phyloP scores from a whole-genome alignment of 306 rosid species.

The Prunus mume region DNA sequence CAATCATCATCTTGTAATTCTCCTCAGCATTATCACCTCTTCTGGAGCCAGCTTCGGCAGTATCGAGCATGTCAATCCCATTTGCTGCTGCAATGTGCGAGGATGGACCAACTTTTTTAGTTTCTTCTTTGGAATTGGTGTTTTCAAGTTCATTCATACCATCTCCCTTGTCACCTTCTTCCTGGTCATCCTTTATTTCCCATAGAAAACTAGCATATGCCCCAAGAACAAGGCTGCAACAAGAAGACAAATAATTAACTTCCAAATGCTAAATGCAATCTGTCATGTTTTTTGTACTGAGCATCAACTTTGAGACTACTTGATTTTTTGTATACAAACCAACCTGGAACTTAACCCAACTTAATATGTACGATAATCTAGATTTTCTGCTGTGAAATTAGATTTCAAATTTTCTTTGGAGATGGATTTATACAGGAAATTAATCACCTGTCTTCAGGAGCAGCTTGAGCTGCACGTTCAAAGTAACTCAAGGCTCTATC shows the following conservation, averaged over 20 bases:
- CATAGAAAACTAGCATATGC: constrained; percentile 87
- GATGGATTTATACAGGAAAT: constrained; percentile 1
- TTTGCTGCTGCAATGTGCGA: constrained; percentile 11
- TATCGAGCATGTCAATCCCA: constrained; percentile 28
- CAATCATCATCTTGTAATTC: constrained; percentile 51
- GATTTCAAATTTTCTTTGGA: constrained; percentile 7
- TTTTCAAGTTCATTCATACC: neutral
- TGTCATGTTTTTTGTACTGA: neutral
- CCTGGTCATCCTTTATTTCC: constrained; percentile 51
- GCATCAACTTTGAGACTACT: neutral
- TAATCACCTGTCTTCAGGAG: constrained; percentile 67
- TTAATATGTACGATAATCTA: neutral
- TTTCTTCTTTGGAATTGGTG: constrained; percentile 19
- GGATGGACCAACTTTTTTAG: constrained; percentile 8
- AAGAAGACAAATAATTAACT: constrained; percentile 1
- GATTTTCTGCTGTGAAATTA: neutral
- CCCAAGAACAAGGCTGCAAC: constrained; percentile 70
- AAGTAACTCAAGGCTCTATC: constrained; percentile 59
- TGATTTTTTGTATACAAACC: neutral
- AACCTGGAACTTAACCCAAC: neutral
- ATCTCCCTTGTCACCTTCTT: constrained; percentile 32
- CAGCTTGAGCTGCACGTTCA: constrained; percentile 62
- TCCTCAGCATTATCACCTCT: constrained; percentile 33
- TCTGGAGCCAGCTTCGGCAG: constrained; percentile 18
- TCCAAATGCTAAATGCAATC: neutral